These are phyloP conservation scores for Phytophthora megakarya DNA, from an alignment of 352 stramenopile species.

Conservation along the genomic window DNA sequence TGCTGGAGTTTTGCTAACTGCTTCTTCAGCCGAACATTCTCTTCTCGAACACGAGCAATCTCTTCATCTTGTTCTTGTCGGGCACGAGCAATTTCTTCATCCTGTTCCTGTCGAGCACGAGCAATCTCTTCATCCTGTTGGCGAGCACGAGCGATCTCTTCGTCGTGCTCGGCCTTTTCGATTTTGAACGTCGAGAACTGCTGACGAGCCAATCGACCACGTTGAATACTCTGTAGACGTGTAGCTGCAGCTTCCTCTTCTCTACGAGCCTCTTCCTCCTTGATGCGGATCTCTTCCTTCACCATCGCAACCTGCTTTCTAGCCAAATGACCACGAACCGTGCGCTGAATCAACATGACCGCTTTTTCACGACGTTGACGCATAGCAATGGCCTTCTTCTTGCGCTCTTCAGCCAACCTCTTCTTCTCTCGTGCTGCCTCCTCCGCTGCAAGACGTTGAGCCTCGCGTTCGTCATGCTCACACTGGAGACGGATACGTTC, in stretches of 20 bases:
- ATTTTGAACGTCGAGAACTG: constrained; percentile 62
- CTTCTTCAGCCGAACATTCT: constrained; percentile 49
- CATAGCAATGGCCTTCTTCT: constrained; percentile 32
- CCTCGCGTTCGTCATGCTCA: constrained; percentile 43
- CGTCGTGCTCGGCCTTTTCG: constrained; percentile 38
- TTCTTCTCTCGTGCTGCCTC: constrained; percentile 43
- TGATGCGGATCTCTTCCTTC: constrained; percentile 28
- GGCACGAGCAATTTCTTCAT: constrained; percentile 37
- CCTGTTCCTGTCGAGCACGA: background rate
- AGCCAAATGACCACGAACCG: constrained; percentile 38
- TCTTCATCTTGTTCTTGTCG: constrained; percentile 38
- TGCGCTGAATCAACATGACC: constrained; percentile 36
- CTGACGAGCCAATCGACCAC: constrained; percentile 50
- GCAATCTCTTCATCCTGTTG: constrained; percentile 31
- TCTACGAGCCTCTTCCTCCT: constrained; percentile 17
- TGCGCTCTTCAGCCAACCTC: constrained; percentile 39
- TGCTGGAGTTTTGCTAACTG: constrained; percentile 67
- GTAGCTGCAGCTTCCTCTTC: constrained; percentile 33
- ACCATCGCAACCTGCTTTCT: constrained; percentile 22
- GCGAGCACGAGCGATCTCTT: constrained; percentile 31
- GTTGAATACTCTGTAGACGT: constrained; percentile 48
- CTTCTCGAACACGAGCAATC: constrained; percentile 22
- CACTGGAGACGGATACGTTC: constrained; percentile 40
- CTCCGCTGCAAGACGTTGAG: constrained; percentile 34
- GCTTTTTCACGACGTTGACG: constrained; percentile 42